Percentiles rank a stretch among this genome's conserved stretches.
Conservation (phyloP, 2,329 filamentous ascomycete genomes). For the Arthrobotrys entomopaga region DNA sequence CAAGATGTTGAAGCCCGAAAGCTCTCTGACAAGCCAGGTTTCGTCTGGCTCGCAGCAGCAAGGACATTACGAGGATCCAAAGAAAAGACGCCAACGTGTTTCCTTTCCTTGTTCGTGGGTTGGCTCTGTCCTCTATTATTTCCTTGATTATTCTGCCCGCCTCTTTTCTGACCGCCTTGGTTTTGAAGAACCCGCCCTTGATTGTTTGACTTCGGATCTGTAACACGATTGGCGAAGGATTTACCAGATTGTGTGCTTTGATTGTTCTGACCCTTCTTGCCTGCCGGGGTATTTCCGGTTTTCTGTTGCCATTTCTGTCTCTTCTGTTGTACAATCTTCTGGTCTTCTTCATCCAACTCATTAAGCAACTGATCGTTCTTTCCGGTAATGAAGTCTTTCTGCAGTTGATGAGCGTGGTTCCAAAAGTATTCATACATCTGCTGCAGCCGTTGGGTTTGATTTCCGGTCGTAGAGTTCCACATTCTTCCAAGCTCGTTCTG, state of each 20-base stretch:
- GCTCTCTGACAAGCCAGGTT: not conserved
- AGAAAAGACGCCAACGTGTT: not conserved
- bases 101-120: not conserved
- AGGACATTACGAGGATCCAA: not conserved
- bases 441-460: slow-evolving; percentile 5
- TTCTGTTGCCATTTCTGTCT: not conserved
- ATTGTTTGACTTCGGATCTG: not conserved
- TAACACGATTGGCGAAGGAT: not conserved
- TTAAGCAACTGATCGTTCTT: slow-evolving; percentile 8
- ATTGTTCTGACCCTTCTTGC: not conserved
- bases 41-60: not conserved
- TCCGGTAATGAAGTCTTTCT: slow-evolving; percentile 16
- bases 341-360: not conserved
- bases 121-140: not conserved
- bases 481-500: not conserved
- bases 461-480: slow-evolving; percentile 10
- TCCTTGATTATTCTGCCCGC: not conserved
- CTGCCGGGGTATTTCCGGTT: not conserved
- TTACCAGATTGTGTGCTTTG: not conserved
- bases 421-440: slow-evolving; percentile 21
- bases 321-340: not conserved
- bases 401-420: not conserved
- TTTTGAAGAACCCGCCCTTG: not conserved
- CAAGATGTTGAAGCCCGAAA: slow-evolving; percentile 9
- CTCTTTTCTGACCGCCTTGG: too few relatives aligned